Percentiles rank a stretch among this genome's conserved stretches.
Conservation (phyloP, 1,284 basidiomycete species). For the Cryptococcus floricola region DNA sequence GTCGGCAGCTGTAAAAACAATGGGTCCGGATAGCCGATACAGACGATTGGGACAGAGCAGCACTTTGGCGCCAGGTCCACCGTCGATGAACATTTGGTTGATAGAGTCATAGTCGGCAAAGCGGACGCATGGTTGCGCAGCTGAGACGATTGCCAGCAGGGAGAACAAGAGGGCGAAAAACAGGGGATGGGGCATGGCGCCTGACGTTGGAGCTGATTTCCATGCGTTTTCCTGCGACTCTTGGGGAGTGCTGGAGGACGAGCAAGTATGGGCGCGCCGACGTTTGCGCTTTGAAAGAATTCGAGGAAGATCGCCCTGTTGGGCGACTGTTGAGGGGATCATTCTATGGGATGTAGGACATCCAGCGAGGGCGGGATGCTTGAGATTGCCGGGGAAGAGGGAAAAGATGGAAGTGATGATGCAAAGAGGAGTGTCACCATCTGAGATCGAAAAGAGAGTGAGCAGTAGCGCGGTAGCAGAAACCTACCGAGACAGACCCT, state of each 20-base stretch:
- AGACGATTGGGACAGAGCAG: conserved; percentile 49
- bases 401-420: no score
- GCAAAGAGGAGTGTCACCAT: no score
- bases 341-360: no score
- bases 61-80: conserved; percentile 49
- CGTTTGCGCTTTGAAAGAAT: not conserved
- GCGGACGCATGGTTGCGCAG: conserved; percentile 31
- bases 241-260: not conserved
- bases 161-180: conserved; percentile 12
- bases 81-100: conserved; percentile 44
- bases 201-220: not conserved
- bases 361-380: no score
- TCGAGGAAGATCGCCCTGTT: not conserved
- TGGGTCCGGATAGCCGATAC: conserved; percentile 47
- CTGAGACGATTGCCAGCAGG: conserved; percentile 14
- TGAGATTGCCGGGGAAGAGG: no score
- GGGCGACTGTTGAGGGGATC: not conserved
- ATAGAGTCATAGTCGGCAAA: conserved; percentile 40
- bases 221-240: no score
- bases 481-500: no score
- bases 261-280: not conserved
- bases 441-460: no score
- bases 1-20: conserved; percentile 51
- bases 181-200: not conserved
- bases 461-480: no score